Conservation (phyloP, 169 alveolate genomes). For the Plasmodium gonderi region DNA sequence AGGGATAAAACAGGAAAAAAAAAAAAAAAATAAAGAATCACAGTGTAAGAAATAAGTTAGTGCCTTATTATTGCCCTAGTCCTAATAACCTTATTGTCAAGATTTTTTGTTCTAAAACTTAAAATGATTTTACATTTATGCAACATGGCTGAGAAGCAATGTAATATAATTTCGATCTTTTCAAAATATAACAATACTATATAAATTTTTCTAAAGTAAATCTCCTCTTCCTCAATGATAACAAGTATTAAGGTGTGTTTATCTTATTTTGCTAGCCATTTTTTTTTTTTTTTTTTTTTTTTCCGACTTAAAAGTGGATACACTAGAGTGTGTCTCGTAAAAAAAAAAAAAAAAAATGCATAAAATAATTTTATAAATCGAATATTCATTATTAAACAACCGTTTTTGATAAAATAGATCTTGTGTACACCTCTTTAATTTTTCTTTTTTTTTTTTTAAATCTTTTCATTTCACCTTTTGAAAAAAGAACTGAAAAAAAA, state of each 20-base stretch:
- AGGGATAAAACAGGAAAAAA: too few species aligned
- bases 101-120: not conserved
- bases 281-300: too few species aligned
- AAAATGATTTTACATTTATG: not conserved
- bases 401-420: not conserved
- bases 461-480: not conserved
- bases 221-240: not conserved
- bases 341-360: not conserved
- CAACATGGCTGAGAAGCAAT: not conserved
- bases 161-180: too few species aligned
- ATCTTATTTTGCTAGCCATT: not conserved
- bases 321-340: too few species aligned
- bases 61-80: conserved; percentile 4
- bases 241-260: not conserved
- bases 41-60: too few species aligned
- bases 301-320: not conserved
- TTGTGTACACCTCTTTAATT: not conserved
- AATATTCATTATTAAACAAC: not conserved
- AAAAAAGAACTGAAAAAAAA: not conserved
- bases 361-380: not conserved
- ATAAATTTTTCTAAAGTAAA: not conserved
- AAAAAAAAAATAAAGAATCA: too few species aligned
- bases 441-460: not conserved
- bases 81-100: not conserved
- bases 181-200: not conserved